These are phyloP conservation scores for Kluyveromyces sp. DNA, from an alignment of 1,139 yeast genomes.

Conservation along the genomic window DNA sequence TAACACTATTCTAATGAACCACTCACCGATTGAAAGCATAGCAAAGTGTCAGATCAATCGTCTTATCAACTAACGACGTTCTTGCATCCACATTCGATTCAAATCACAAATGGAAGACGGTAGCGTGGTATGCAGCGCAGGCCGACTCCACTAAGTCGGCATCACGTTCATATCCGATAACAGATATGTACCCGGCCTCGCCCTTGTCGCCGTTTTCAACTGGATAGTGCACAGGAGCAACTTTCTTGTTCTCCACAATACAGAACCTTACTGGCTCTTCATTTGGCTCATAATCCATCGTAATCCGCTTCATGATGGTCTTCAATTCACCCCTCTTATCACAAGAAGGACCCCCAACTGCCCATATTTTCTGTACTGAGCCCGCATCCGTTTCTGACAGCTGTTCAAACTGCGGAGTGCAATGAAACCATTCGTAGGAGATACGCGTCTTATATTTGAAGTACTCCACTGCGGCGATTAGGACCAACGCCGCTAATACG, in stretches of 20 bases:
- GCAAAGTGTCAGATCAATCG: too few species aligned
- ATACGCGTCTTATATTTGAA: slow-evolving; percentile 35
- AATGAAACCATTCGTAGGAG: slow-evolving; percentile 39
- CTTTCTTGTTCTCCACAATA: slow-evolving; percentile 26
- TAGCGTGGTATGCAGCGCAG: slow-evolving; percentile 22
- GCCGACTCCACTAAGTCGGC: slow-evolving; percentile 20
- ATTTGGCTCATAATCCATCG: slow-evolving; percentile 36
- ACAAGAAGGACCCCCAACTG: slow-evolving; percentile 38
- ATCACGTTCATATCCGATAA: slow-evolving; percentile 32
- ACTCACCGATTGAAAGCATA: background rate
- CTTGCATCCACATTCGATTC: too few species aligned
- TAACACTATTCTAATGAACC: background rate
- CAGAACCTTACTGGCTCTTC: slow-evolving; percentile 32
- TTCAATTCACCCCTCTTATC: slow-evolving; percentile 39
- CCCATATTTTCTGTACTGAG: slow-evolving; percentile 30
- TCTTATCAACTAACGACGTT: too few species aligned
- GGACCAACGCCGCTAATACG: slow-evolving; percentile 24
- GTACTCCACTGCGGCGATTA: slow-evolving; percentile 37
- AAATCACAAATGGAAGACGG: slow-evolving; percentile 25
- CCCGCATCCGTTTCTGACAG: slow-evolving; percentile 16
- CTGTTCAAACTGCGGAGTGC: slow-evolving; percentile 32
- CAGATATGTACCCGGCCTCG: slow-evolving; percentile 33
- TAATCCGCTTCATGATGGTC: slow-evolving; percentile 33
- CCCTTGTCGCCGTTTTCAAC: slow-evolving; percentile 28
- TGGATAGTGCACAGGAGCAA: slow-evolving; percentile 30